Percentiles rank a stretch among this genome's conserved stretches.
These are phyloP conservation scores for Cryptococcus sp. DNA, from an alignment of 1,284 basidiomycete species.

Conservation along the genomic window DNA sequence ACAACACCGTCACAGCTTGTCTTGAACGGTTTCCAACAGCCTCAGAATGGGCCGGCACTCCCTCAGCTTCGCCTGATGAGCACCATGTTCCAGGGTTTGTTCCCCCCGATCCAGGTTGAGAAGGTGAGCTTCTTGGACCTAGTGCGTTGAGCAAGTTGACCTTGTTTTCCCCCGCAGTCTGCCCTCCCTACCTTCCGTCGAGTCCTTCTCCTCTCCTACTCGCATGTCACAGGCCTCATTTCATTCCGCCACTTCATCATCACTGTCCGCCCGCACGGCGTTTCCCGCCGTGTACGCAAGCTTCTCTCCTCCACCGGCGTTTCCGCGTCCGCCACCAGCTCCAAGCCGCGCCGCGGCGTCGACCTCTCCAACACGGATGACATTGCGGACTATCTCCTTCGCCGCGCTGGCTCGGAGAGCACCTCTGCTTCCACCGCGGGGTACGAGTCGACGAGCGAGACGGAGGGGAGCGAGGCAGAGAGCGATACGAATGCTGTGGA, in stretches of 20 bases:
- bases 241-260: constrained; percentile 95
- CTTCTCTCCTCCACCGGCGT: constrained; percentile 57
- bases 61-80: constrained; percentile 54
- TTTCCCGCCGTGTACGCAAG: constrained; percentile 86
- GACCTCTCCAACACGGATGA: constrained; percentile 87
- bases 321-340: constrained; percentile 19
- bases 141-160: background rate
- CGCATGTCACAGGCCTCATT: constrained; percentile 77
- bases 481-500: constrained; percentile 70
- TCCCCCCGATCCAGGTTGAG: constrained; percentile 55
- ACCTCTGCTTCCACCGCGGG: constrained; percentile 54
- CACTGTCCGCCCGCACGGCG: constrained; percentile 89
- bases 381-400: constrained; percentile 89
- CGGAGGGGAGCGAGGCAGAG: constrained; percentile 64
- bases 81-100: constrained; percentile 56
- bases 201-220: constrained; percentile 90
- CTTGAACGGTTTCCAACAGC: constrained; percentile 53
- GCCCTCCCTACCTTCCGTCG: constrained; percentile 81
- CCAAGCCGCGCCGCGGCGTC: constrained; percentile 48
- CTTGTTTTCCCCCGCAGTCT: constrained; percentile 56
- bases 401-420: constrained; percentile 64
- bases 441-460: constrained; percentile 71
- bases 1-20: constrained; percentile 45
- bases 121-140: constrained; percentile 46
- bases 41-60: constrained; percentile 46